Conservation (phyloP, 164 flowering plant genomes). For the Piper longum region DNA sequence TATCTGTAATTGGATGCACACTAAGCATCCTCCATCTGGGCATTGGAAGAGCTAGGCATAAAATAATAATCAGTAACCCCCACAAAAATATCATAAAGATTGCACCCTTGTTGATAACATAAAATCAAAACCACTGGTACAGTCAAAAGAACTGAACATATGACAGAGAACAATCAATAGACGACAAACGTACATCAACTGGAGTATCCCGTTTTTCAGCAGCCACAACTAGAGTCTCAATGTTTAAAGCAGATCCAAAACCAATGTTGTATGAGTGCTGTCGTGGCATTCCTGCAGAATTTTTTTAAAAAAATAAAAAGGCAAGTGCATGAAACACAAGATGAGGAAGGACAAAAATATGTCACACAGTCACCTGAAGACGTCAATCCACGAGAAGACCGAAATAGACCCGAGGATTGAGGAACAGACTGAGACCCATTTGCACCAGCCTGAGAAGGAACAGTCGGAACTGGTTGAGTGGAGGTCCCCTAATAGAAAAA, state of each 20-base stretch:
- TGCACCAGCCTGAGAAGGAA: conserved; percentile 29
- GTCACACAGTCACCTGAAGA: conserved; percentile 36
- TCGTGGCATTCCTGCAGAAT: not conserved
- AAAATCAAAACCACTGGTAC: too few species aligned
- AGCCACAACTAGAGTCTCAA: conserved; percentile 92
- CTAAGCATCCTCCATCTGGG: too few species aligned
- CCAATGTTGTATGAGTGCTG: conserved; percentile 33
- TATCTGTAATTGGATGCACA: too few species aligned
- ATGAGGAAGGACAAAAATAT: too few species aligned
- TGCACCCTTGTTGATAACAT: too few species aligned
- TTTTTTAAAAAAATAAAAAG: not conserved
- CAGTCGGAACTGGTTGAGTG: conserved; percentile 15
- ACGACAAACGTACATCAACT: conserved; percentile 50
- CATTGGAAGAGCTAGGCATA: too few species aligned
- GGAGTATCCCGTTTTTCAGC: conserved; percentile 86
- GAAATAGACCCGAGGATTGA: conserved; percentile 51
- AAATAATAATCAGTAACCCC: too few species aligned
- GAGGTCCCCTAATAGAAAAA: conserved; percentile 1
- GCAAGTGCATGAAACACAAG: too few species aligned
- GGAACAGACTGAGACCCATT: conserved; percentile 27
- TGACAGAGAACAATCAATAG: too few species aligned
- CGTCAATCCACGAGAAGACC: conserved; percentile 46
- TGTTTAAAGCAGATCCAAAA: conserved; percentile 95
- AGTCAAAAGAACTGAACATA: too few species aligned
- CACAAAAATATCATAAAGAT: too few species aligned